A percentile compares a stretch with the other conserved stretches of the same genome.
Conservation (phyloP, 2,329 filamentous ascomycete species). For the Fusarium sulawesiense region DNA sequence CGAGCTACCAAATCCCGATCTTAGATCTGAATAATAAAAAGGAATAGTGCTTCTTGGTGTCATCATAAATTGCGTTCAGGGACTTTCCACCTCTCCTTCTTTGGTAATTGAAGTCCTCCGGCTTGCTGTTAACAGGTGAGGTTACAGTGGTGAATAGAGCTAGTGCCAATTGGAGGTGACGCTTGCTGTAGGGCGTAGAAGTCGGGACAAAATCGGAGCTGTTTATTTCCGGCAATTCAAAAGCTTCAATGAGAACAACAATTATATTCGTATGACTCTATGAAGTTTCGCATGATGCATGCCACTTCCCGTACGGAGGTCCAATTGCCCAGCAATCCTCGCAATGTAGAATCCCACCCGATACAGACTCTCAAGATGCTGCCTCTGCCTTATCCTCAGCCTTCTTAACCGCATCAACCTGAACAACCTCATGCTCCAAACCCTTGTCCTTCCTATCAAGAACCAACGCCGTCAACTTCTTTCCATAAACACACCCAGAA, state of each 20-base stretch:
- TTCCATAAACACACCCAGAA: constrained; percentile 78
- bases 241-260: neutral
- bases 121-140: neutral
- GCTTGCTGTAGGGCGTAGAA: constrained; percentile 19
- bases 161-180: neutral
- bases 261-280: neutral
- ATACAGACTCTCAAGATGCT: neutral
- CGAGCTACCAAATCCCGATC: neutral
- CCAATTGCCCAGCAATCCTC: neutral
- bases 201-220: constrained; percentile 22
- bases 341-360: neutral
- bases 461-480: constrained; percentile 32
- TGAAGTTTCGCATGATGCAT: neutral
- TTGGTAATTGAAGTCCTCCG: neutral
- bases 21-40: neutral
- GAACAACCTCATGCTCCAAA: constrained; percentile 24
- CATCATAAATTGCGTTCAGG: no score
- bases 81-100: no score
- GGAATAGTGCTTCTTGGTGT: no score
- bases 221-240: neutral
- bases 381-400: neutral
- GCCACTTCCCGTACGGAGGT: neutral
- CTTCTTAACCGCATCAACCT: constrained; percentile 12
- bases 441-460: neutral
- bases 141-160: neutral